Conservation (phyloP, 495 filamentous ascomycete species). For the Penicillium salamii region DNA sequence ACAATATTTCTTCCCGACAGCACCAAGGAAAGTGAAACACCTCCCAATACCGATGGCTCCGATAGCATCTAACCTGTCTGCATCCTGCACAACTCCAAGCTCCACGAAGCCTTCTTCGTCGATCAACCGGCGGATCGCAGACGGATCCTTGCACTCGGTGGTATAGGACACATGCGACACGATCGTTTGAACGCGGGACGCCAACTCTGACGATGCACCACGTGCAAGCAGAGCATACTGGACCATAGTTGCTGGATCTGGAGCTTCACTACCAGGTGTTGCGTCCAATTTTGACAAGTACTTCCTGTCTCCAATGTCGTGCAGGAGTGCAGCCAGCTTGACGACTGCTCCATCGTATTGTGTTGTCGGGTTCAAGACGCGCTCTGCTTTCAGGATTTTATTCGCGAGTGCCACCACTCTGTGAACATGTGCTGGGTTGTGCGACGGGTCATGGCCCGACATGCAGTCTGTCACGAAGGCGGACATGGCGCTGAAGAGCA, state of each 20-base stretch:
- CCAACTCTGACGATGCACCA: conserved; percentile 53
- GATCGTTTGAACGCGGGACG: conserved; percentile 63
- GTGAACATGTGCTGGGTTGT: conserved; percentile 79
- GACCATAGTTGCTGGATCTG: conserved; percentile 53
- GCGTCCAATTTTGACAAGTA: conserved; percentile 46
- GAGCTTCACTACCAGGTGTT: background rate
- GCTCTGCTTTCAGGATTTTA: conserved; percentile 50
- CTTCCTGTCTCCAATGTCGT: conserved; percentile 87
- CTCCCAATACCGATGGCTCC: conserved; percentile 80
- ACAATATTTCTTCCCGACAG: conserved; percentile 42
- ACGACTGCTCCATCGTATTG: conserved; percentile 54
- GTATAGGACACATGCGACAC: conserved; percentile 73
- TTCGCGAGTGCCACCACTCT: conserved; percentile 74
- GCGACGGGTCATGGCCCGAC: conserved; percentile 77
- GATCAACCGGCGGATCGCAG: conserved; percentile 50
- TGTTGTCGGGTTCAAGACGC: conserved; percentile 24
- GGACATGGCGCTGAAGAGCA: conserved; percentile 48
- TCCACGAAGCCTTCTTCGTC: conserved; percentile 56
- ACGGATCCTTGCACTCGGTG: conserved; percentile 62
- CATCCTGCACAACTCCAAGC: conserved; percentile 84
- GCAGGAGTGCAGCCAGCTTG: conserved; percentile 72
- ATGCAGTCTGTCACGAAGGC: conserved; percentile 68
- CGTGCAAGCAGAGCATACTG: conserved; percentile 54
- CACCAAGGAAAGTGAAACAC: conserved; percentile 73
- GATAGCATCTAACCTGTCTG: conserved; percentile 84